Evolutionary conservation across 257 asterid species (phyloP), one percentile per base, ranked within the genome.

Genomic region (Cinchona pubescens): DNA sequence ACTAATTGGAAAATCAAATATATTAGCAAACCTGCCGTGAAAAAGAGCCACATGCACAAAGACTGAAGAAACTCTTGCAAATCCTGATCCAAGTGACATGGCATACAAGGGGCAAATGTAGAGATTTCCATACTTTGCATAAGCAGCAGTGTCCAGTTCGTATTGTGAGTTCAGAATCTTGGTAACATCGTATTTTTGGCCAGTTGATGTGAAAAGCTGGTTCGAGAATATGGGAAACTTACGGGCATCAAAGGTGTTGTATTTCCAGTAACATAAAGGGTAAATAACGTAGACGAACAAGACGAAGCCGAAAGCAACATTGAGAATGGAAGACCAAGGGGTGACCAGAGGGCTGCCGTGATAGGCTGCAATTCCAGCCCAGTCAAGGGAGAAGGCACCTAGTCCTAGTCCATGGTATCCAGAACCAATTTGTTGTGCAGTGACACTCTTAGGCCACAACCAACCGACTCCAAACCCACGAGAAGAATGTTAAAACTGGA

Each of bases 391-490:
- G 87, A 93, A 93, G 25, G 97, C 98, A 23, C 97, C 98, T 74
- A 93, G 74, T 3, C 98, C 97, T 18, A 93, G 96, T 1, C 98
- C 97, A n/a, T 91, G 94, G 84, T 93, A 91, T 1, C 97, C 96
- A 1, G 98, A 93, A 8, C 97, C 98, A 13, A 93, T 87, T 79
- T 93, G 98, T 83, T 93, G 98, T 30, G 97, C 98, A 0, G 98
- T 93, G 81, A 93, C 87, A 78, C 91, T 93, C 23, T 30, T 84
- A 53, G 98, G 98, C 86, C 87, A 93, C 4, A 79, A 92, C 98
- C 98, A 93, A 72, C n/a, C n/a, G n/a, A n/a, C n/a, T n/a, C n/a
- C 98, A 93, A 15, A 88, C 90, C 98, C 98, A 93, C 3, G 98
- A 91, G 84, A 91, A 93, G 91, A 93, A 93, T 37, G 97, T 87